phyloP scores from a whole-genome alignment of 139 green algal species.

The Microglena sp. region DNA sequence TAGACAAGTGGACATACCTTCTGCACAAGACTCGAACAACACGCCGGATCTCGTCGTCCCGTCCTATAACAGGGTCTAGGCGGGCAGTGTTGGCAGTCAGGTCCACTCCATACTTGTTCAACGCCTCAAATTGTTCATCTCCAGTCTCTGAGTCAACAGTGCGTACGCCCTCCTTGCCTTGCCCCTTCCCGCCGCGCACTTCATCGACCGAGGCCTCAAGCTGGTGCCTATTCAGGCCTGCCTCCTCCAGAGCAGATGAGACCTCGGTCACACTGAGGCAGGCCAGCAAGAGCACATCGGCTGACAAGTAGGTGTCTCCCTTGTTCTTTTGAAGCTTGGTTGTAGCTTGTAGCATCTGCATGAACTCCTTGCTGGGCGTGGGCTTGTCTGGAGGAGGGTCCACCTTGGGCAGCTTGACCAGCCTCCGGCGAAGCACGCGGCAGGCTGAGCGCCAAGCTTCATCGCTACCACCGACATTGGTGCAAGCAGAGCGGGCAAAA shows the following conservation, averaged over 20 bases:
- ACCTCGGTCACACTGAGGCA: constrained; percentile 28
- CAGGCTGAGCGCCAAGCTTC: constrained; percentile 33
- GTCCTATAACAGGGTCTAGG: constrained; percentile 89
- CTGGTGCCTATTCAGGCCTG: constrained; percentile 42
- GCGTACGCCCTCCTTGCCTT: neutral
- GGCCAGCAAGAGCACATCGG: constrained; percentile 61
- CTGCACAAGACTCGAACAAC: constrained; percentile 78
- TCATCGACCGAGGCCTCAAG: constrained; percentile 61
- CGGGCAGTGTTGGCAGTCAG: constrained; percentile 78
- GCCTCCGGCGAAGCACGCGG: constrained; percentile 38
- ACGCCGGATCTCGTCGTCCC: constrained; percentile 73
- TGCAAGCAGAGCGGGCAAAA: constrained; percentile 7
- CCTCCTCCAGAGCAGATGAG: constrained; percentile 10
- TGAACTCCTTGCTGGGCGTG: constrained; percentile 22
- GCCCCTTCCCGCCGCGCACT: constrained; percentile 26
- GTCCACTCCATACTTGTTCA: constrained; percentile 85
- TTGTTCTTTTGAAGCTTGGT: constrained; percentile 59
- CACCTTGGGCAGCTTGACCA: constrained; percentile 49
- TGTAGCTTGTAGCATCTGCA: constrained; percentile 39
- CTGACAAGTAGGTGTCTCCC: constrained; percentile 60
- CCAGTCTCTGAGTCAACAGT: constrained; percentile 36
- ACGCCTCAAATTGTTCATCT: constrained; percentile 79
- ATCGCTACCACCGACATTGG: constrained; percentile 28
- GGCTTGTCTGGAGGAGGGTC: constrained; percentile 15
- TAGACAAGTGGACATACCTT: too few relatives aligned